Evolutionary conservation across 257 asterid genomes (phyloP), one percentile per base, ranked within the genome.

Genomic region (Jasminum sambac): DNA sequence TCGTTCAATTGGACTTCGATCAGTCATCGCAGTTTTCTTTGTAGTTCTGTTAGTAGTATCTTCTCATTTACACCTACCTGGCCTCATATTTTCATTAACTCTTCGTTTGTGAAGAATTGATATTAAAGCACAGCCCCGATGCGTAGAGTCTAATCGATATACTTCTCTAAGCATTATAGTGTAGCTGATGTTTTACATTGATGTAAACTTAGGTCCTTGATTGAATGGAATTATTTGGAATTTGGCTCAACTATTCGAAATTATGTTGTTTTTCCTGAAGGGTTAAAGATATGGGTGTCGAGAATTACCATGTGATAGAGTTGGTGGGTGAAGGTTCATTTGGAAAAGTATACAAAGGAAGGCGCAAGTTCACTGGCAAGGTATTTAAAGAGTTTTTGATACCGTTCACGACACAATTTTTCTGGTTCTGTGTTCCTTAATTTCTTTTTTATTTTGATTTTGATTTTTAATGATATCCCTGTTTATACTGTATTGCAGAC

Each of bases 281-380:
- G 71, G 48, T 34, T 59, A 58, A 52, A 63, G 83, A 46, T 34
- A 94, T 94, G 99, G 92, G 94, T 7, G 90, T 95, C 13, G 97
- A 95, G 46, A 76, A 84, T 72, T 95, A 95, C 74, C 98, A 91
- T 61, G 99, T 95, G 36, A 91, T 88, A 59, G 98, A 91, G 86
- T 95, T 91, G 8, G 99, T 89, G 7, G 99, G 99, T 1, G 99
- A 91, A 81, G 98, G 99, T n/a, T 95, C 97, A 10, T 95, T 95
- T 12, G 99, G 98, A 48, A 91, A 91, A 77, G 99, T 95, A 50
- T 95, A 88, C 82, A 95, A 91, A 85, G 99, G 98, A 21, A 87
- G 99, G 75, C 96, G 98, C 68, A 95, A 91, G 80, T 91, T 80
- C 77, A 88, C 89, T 52, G 98, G 98, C 72, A 96, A 91, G 92